These are phyloP conservation scores for Carex kokanica DNA, from an alignment of 176 grass and related monocot species.

Conservation along the genomic window DNA sequence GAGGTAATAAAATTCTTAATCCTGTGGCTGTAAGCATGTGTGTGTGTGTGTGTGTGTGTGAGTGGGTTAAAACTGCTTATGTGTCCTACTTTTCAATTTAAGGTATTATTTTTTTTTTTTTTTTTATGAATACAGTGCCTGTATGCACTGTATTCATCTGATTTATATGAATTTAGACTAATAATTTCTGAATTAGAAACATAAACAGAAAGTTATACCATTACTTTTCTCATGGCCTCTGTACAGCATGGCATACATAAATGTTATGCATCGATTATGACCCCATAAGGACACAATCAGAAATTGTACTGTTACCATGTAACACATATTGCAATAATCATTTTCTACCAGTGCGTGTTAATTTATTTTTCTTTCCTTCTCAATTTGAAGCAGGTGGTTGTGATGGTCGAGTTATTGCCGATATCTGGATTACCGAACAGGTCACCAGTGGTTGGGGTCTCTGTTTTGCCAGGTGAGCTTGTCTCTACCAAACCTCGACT, in stretches of 20 bases:
- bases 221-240: conserved; percentile 26
- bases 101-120: background rate
- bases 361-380: background rate
- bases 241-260: background rate
- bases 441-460: conserved; percentile 57
- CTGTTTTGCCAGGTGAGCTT: conserved; percentile 45
- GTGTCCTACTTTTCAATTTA: background rate
- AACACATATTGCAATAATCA: background rate
- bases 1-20: conserved; percentile 51
- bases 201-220: background rate
- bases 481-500: conserved; percentile 57
- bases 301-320: background rate
- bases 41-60: background rate
- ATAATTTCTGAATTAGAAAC: background rate
- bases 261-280: background rate
- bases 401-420: conserved; percentile 80
- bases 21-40: background rate
- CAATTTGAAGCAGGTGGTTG: conserved; percentile 45
- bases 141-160: background rate
- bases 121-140: no score
- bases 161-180: background rate
- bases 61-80: conserved; percentile 7
- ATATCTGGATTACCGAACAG: conserved; percentile 55
- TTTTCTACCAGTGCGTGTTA: background rate
- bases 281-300: background rate